A percentile compares a stretch with the other conserved stretches of the same genome.
Conservation (phyloP, 352 stramenopile species). For the Pythium brachiatum region DNA sequence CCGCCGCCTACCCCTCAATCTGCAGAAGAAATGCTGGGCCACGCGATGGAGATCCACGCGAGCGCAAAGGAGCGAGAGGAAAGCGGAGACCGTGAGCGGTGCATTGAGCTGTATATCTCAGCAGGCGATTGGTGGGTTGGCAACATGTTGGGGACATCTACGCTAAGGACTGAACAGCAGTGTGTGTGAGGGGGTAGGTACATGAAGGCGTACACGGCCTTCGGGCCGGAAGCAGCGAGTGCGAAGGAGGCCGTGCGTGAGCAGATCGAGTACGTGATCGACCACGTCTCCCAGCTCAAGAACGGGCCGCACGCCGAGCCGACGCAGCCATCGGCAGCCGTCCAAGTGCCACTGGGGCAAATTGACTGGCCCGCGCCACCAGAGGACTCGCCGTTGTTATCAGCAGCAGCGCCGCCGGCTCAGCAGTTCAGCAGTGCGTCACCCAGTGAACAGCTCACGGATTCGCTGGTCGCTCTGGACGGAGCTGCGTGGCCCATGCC, state of each 20-base stretch:
- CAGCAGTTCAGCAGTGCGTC: background rate
- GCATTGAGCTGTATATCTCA: conserved; percentile 53
- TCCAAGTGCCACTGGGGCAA: background rate
- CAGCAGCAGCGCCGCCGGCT: background rate
- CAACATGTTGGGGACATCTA: too few relatives aligned
- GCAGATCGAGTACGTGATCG: conserved; percentile 77
- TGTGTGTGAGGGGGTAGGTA: conserved; percentile 29
- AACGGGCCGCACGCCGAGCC: background rate
- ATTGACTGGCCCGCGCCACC: conserved; percentile 20
- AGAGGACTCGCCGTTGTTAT: background rate
- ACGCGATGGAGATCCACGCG: conserved; percentile 25
- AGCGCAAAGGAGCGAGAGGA: conserved; percentile 14
- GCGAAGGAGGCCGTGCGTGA: conserved; percentile 43
- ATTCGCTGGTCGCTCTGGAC: background rate
- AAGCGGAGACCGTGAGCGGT: conserved; percentile 7
- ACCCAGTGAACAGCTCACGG: background rate
- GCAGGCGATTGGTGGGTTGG: conserved; percentile 36
- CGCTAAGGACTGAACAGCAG: background rate
- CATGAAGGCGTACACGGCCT: conserved; percentile 59
- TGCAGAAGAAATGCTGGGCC: conserved; percentile 12
- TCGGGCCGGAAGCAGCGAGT: conserved; percentile 28
- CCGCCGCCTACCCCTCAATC: conserved; percentile 20
- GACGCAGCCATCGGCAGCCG: background rate
- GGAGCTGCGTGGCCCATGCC: conserved; percentile 19
- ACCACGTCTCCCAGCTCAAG: conserved; percentile 61